These are phyloP conservation scores for Pythium sukuiense DNA, from an alignment of 352 stramenopile species.

Conservation along the genomic window DNA sequence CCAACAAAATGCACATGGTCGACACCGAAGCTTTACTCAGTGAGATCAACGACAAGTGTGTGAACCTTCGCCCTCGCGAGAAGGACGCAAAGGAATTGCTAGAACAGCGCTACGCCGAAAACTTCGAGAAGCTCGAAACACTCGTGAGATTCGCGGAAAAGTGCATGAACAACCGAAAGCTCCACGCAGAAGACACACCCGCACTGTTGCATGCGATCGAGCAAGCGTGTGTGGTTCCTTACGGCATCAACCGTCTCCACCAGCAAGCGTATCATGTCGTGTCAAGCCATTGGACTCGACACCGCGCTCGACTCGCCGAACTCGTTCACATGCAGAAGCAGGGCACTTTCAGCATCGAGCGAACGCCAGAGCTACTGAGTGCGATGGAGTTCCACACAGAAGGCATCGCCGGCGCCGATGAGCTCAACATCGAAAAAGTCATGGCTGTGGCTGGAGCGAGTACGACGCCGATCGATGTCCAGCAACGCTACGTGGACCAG, in stretches of 20 bases:
- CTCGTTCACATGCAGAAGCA: conserved; percentile 78
- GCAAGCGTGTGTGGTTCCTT: conserved; percentile 58
- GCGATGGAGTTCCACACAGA: conserved; percentile 74
- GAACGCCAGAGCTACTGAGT: conserved; percentile 63
- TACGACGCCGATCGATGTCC: conserved; percentile 12
- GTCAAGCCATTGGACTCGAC: conserved; percentile 56
- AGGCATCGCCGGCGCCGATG: conserved; percentile 48
- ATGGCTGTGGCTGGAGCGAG: conserved; percentile 29
- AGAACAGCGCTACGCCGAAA: conserved; percentile 39
- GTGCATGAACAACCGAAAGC: conserved; percentile 73
- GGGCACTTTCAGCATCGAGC: conserved; percentile 73
- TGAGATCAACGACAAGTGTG: conserved; percentile 67
- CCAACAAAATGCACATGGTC: conserved; percentile 81
- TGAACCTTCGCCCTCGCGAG: conserved; percentile 47
- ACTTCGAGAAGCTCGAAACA: conserved; percentile 46
- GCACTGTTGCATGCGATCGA: conserved; percentile 62
- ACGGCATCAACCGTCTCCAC: conserved; percentile 44
- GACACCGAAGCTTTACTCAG: conserved; percentile 54
- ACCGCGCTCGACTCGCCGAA: conserved; percentile 52
- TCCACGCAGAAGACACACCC: conserved; percentile 68
- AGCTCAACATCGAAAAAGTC: conserved; percentile 42
- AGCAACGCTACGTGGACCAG: conserved; percentile 43
- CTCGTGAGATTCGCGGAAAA: conserved; percentile 55
- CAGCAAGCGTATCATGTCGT: conserved; percentile 65
- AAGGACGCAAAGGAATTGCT: conserved; percentile 41